These are phyloP conservation scores for Boletus bicolor DNA, from an alignment of 768 basidiomycete species.

Conservation along the genomic window DNA sequence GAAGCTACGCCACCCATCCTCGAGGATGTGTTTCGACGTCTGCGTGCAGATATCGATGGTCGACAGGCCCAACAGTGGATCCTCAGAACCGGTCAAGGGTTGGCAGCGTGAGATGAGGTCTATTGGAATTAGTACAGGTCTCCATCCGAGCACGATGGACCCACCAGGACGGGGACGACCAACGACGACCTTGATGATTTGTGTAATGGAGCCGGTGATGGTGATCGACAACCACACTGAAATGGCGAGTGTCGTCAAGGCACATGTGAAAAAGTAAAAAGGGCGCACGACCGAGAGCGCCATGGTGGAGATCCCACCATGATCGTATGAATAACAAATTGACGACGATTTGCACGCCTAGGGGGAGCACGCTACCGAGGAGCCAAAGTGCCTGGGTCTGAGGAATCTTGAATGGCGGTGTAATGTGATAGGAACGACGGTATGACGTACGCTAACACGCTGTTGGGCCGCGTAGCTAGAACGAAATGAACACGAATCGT, in stretches of 20 bases:
- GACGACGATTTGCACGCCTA: conserved; percentile 62
- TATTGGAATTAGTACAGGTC: background rate
- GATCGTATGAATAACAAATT: conserved; percentile 70
- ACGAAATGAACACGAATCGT: background rate
- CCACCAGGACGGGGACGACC: conserved; percentile 85
- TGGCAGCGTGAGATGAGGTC: conserved; percentile 48
- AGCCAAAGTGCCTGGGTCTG: conserved; percentile 42
- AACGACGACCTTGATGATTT: conserved; percentile 79
- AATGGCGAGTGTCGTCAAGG: background rate
- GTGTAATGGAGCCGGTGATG: conserved; percentile 75
- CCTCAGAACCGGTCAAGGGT: conserved; percentile 57
- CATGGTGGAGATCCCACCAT: conserved; percentile 86
- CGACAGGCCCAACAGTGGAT: conserved; percentile 70
- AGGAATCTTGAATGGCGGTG: background rate
- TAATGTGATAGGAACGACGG: background rate
- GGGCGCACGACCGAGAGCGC: conserved; percentile 34
- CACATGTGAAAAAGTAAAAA: background rate
- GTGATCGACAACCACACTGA: conserved; percentile 69
- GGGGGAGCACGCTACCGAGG: conserved; percentile 52
- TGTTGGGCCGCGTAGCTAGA: conserved; percentile 64
- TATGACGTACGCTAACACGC: conserved; percentile 52
- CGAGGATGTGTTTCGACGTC: conserved; percentile 49
- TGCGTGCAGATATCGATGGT: conserved; percentile 76
- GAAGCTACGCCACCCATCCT: conserved; percentile 89
- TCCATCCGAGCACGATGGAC: background rate